phyloP scores from a whole-genome alignment of 805 yeast species.

The Saturnispora saitoi region DNA sequence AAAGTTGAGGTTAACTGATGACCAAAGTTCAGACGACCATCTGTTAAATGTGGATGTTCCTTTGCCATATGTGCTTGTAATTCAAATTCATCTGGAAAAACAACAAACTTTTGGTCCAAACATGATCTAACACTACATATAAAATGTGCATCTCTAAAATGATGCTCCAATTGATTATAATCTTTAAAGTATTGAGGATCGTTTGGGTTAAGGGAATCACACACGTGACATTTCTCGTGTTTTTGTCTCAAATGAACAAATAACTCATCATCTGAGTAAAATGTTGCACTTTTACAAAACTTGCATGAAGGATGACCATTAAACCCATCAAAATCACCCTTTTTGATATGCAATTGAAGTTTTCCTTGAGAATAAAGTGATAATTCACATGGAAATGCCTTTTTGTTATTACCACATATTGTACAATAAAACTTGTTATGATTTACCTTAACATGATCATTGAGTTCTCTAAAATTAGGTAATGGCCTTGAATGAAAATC shows the following conservation, averaged over 20 bases:
- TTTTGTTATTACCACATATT: constrained; percentile 69
- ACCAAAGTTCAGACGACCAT: constrained; percentile 43
- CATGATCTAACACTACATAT: constrained; percentile 72
- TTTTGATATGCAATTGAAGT: constrained; percentile 58
- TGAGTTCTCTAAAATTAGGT: constrained; percentile 45
- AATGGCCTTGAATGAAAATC: constrained; percentile 22
- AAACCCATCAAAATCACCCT: constrained; percentile 74
- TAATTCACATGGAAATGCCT: constrained; percentile 68
- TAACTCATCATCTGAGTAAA: constrained; percentile 84
- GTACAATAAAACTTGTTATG: constrained; percentile 65
- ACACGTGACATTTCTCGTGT: constrained; percentile 86
- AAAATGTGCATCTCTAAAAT: constrained; percentile 67
- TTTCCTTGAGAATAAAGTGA: constrained; percentile 51
- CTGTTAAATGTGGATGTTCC: constrained; percentile 45
- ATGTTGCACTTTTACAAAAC: constrained; percentile 65
- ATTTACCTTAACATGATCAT: constrained; percentile 52
- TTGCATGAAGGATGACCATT: constrained; percentile 84
- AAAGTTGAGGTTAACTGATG: constrained; percentile 31
- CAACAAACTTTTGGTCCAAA: constrained; percentile 84
- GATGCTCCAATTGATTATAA: constrained; percentile 66
- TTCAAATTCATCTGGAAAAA: constrained; percentile 78
- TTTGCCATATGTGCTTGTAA: constrained; percentile 79
- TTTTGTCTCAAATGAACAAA: constrained; percentile 69
- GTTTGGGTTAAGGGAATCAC: constrained; percentile 59
- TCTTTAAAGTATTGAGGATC: constrained; percentile 69